Percentiles rank a stretch among this genome's conserved stretches.
phyloP scores from a whole-genome alignment of 2,329 filamentous ascomycete species.

The Talaromyces marneffei region DNA sequence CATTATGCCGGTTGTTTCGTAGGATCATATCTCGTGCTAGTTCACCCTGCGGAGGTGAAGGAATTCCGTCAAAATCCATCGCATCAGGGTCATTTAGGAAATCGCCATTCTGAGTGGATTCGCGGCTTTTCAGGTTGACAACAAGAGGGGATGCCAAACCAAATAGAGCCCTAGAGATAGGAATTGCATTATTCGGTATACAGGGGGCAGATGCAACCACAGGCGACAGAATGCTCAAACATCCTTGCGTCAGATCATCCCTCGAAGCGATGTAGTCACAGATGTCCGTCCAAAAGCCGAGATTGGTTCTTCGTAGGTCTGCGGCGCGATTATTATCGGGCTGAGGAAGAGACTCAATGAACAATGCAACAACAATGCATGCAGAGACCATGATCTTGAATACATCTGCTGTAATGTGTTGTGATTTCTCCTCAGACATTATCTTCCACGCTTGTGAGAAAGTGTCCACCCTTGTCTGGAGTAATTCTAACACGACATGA shows the following conservation, averaged over 20 bases:
- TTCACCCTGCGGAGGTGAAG: conserved; percentile 24
- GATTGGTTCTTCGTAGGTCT: conserved; percentile 24
- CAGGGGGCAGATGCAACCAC: conserved; percentile 24
- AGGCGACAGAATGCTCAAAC: conserved; percentile 30
- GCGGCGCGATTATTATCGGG: conserved; percentile 27
- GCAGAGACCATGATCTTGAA: conserved; percentile 47
- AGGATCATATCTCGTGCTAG: conserved; percentile 22
- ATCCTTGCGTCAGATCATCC: conserved; percentile 27
- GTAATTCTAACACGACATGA: conserved; percentile 40
- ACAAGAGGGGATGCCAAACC: conserved; percentile 26
- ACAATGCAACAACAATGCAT: conserved; percentile 39
- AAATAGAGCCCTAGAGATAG: conserved; percentile 22
- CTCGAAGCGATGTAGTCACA: conserved; percentile 28
- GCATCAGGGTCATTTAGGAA: conserved; percentile 23
- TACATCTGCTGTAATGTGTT: conserved; percentile 46
- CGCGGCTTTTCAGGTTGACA: conserved; percentile 27
- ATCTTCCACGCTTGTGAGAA: conserved; percentile 42
- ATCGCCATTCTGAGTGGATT: conserved; percentile 19
- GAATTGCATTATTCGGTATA: conserved; percentile 16
- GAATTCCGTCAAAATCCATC: conserved; percentile 42
- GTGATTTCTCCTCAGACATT: conserved; percentile 37
- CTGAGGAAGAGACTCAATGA: conserved; percentile 31
- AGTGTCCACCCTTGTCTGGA: conserved; percentile 42
- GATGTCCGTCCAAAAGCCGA: conserved; percentile 30
- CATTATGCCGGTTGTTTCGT: conserved; percentile 28